Base-by-base conservation (phyloP, 2,329 filamentous ascomycete species). In the Sarocladium brachiariae region DNA sequence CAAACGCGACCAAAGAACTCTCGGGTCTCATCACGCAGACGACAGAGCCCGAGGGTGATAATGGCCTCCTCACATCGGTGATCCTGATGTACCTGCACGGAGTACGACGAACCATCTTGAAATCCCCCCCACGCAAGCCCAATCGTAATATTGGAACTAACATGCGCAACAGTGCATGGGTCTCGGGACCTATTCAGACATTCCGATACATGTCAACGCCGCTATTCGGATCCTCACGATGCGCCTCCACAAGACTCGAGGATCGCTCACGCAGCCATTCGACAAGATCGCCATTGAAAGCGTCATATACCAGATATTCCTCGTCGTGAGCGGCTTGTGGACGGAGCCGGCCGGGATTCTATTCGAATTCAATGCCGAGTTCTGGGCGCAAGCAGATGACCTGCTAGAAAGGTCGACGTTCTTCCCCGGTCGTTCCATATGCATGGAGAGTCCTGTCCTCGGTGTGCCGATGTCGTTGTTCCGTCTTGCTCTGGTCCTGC, bases 1-100 rank as follows among this genome's bases (percentile, higher is more conserved):
- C 54, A 18, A 56, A 57, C 0, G 43, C 60, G 3, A 56, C 23
- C 4, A 55, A 56, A 21, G 50, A 61, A 3, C 55, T 56, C 1
- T 34, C 47, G 8, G 49, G 61, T 3, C 49, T 60, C 8, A 37
- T 49, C 18, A 23, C 11, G 0, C 51, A 33, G 1, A 49, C 41
- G 4, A 18, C 54, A 1, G 33, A 53, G 9, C 50, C 51, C 2
- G 59, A 61, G 35, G 53, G 53, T 2, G 51, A 60, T 27, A 54
- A 62, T 21, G 59, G 54, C 0, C 50, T 61, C 0, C 41, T 62
- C 2, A 60, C 60, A 53, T 60, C 59, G 4, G 19, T 47, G n/a
- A 47, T 47, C 11, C 25, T 47, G 18, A 33, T 47, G 43, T 47
- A 47, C 14, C 25, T 47, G 7, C 43, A 47, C 27, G 43, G 43